Base-by-base conservation (phyloP, 805 yeast species). In the Monosporozyma servazzii region DNA sequence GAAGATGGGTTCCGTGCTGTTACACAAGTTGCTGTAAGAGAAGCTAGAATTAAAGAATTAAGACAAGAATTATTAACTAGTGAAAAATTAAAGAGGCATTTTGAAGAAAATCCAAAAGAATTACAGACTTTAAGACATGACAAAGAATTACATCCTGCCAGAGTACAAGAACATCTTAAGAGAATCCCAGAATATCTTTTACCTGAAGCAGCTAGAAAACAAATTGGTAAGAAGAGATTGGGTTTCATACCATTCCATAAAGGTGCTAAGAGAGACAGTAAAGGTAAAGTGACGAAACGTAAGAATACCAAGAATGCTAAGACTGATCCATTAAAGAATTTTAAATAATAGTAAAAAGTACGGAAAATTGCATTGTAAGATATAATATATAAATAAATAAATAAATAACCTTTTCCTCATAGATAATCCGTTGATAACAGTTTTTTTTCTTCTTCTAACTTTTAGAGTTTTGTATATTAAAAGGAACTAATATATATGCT, bases 1-100 rank as follows among this genome's bases (percentile, higher is more conserved):
- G 97, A 93, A 62, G 99, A 93, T 71, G 96, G 96, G 0, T 93
- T 91, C 72, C 80, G 98, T 71, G 86, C 98, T 0, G 95, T 93
- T 23, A 93, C 99, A 0, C 80, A 80, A 52, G 83, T 85, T 9
- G 86, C 96, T 0, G 80, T 93, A 25, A 81, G 97, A 69, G 97
- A 93, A 63, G 98, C 98, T 0, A 79, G 98, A 62, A 78, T 89
- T 52, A 86, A 81, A 66, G 99, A 93, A 65, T 76, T 91, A 67
- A 86, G 86, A 67, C 79, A 82, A 58, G 98, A 93, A 68, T 75
- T 93, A 66, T 73, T 93, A 55, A 80, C 91, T 44, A 86, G 95
- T 59, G 96, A 88, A 52, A 89, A 88, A 65, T 77, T 93, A 65
- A 88, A 89, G 70, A 79, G 96, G 64, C 96, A 88, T 70, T 93